phyloP scores from a whole-genome alignment of 257 asterid genomes.

The Nemophila menziesii region DNA sequence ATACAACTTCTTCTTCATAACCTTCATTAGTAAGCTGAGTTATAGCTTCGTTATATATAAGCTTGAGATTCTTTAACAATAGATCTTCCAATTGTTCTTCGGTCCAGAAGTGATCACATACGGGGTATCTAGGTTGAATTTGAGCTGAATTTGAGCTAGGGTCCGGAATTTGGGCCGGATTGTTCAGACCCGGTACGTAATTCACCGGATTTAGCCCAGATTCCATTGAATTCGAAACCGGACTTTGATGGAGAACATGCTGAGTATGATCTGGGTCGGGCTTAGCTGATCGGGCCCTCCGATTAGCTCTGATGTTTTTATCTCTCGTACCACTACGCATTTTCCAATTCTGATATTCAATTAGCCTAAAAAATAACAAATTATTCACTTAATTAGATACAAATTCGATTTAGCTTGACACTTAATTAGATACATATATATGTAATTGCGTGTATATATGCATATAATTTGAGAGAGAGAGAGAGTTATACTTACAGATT shows the following conservation, averaged over 20 bases:
- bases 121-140: too few relatives aligned
- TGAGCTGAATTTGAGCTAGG: constrained; percentile 1
- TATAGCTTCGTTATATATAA: constrained; percentile 49
- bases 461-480: not conserved
- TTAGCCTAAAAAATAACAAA: constrained; percentile 11
- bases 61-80: constrained; percentile 51
- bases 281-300: constrained; percentile 62
- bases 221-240: constrained; percentile 15
- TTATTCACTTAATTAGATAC: too few relatives aligned
- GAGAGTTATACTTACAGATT: constrained; percentile 23
- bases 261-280: constrained; percentile 42
- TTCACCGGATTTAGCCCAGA: constrained; percentile 20
- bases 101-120: constrained; percentile 29
- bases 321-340: constrained; percentile 70
- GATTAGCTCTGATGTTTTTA: constrained; percentile 52
- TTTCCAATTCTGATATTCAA: constrained; percentile 9
- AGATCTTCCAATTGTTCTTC: constrained; percentile 56
- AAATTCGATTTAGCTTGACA: too few relatives aligned
- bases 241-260: not conserved
- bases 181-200: constrained; percentile 11
- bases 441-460: not conserved
- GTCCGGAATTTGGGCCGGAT: constrained; percentile 8
- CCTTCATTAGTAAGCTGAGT: constrained; percentile 51
- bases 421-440: constrained; percentile 9
- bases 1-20: constrained; percentile 56